Evolutionary conservation across 2,329 filamentous ascomycete genomes (phyloP).

Genomic region (Microdochium paspali): DNA sequence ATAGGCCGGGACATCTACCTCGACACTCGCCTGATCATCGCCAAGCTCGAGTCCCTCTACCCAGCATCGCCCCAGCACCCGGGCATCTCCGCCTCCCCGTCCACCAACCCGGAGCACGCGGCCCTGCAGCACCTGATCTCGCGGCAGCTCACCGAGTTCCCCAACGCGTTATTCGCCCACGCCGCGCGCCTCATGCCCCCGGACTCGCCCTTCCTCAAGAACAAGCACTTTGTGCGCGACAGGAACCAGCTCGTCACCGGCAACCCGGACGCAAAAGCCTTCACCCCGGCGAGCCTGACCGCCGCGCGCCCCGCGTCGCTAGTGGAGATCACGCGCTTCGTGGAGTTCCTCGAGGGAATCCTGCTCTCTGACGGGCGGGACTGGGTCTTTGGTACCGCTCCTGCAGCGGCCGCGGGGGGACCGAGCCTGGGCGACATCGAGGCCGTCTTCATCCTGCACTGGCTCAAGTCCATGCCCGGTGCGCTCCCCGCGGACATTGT

Average conservation of each 20-base stretch:
- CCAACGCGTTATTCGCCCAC: conserved; percentile 42
- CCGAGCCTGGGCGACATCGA: conserved; percentile 60
- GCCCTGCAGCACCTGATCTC: conserved; percentile 47
- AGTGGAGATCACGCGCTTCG: conserved; percentile 39
- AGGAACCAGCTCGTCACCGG: conserved; percentile 27
- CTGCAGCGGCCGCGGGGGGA: conserved; percentile 25
- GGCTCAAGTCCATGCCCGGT: conserved; percentile 47
- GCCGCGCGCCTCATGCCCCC: conserved; percentile 47
- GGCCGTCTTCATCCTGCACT: conserved; percentile 58
- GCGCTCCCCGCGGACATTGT: conserved; percentile 44
- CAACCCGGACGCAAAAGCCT: conserved; percentile 2
- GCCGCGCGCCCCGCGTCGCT: conserved; percentile 42
- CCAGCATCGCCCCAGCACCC: conserved; percentile 27
- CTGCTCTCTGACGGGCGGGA: conserved; percentile 56
- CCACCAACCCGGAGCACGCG: conserved; percentile 25
- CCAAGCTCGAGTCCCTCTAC: conserved; percentile 50
- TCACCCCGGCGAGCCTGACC: conserved; percentile 14
- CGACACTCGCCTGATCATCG: conserved; percentile 60
- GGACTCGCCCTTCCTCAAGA: conserved; percentile 40
- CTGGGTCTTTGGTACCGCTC: conserved; percentile 25
- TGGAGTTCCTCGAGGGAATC: conserved; percentile 50
- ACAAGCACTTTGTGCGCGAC: conserved; percentile 53
- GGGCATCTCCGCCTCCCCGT: conserved; percentile 24
- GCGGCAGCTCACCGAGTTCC: conserved; percentile 38
- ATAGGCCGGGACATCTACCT: conserved; percentile 61